Conservation (phyloP, 2,329 filamentous ascomycete genomes). For the Penicillium frequentans region DNA sequence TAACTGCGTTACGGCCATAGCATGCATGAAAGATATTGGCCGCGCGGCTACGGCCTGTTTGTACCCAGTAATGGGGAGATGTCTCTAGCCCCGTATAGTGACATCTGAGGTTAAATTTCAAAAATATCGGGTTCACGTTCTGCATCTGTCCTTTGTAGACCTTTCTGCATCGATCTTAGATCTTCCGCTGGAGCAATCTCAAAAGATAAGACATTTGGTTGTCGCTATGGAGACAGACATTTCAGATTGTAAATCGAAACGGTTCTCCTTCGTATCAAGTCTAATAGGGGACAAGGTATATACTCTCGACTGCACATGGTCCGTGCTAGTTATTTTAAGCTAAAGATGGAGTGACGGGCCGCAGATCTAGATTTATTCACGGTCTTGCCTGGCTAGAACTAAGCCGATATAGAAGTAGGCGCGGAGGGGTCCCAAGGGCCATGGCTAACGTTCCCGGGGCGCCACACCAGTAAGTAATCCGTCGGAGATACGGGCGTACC, state of each 20-base stretch:
- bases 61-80: constrained; percentile 38
- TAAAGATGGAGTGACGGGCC: neutral
- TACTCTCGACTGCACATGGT: neutral
- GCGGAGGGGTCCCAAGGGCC: neutral
- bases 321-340: neutral
- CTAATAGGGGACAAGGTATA: neutral
- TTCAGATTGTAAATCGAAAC: neutral
- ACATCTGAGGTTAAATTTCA: constrained; percentile 40
- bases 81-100: constrained; percentile 44
- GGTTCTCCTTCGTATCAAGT: neutral
- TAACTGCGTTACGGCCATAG: constrained; percentile 45
- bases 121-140: constrained; percentile 35
- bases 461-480: neutral
- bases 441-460: neutral
- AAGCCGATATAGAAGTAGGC: neutral
- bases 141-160: neutral
- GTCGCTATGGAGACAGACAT: neutral
- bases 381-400: neutral
- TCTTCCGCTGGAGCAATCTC: neutral
- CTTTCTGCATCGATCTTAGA: neutral
- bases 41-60: constrained; percentile 37
- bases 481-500: neutral
- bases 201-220: neutral
- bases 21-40: constrained; percentile 41
- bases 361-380: neutral